Conservation (phyloP, 257 asterid genomes). For the Solanum arcanum region DNA sequence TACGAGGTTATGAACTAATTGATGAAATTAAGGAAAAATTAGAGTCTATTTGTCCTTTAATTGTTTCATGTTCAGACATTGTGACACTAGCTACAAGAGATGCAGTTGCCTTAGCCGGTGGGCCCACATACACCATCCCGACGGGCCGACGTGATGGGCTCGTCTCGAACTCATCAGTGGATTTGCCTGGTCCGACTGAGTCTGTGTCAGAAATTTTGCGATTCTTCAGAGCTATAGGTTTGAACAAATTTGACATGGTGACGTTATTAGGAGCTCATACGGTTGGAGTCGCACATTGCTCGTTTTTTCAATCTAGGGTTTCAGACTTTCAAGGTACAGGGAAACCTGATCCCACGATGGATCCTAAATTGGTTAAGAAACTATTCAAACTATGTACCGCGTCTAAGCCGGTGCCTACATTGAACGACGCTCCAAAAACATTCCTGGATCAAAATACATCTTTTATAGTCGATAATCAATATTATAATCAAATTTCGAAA, state of each 20-base stretch:
- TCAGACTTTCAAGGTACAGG: conserved; percentile 24
- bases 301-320: conserved; percentile 40
- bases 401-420: conserved; percentile 23
- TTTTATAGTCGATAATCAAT: conserved; percentile 49
- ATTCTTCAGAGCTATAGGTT: conserved; percentile 27
- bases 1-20: conserved; percentile 48
- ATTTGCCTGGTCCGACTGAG: conserved; percentile 42
- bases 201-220: conserved; percentile 14
- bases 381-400: conserved; percentile 30
- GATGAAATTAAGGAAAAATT: conserved; percentile 49
- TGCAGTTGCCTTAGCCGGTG: conserved; percentile 52
- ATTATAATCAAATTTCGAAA: conserved; percentile 33
- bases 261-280: conserved; percentile 74
- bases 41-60: conserved; percentile 39
- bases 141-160: conserved; percentile 66
- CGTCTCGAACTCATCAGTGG: conserved; percentile 23
- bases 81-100: conserved; percentile 74
- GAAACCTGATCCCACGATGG: conserved; percentile 18
- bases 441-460: conserved; percentile 66
- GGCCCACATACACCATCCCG: conserved; percentile 36
- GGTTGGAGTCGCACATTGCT: conserved; percentile 61
- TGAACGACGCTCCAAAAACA: conserved; percentile 4
- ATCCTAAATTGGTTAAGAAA: conserved; percentile 25
- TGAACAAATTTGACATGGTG: conserved; percentile 51
- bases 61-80: conserved; percentile 69